Evolutionary conservation across 768 basidiomycete species (phyloP), one percentile per base, ranked within the genome.

Genomic region (Kwoniella mangroviensis): DNA sequence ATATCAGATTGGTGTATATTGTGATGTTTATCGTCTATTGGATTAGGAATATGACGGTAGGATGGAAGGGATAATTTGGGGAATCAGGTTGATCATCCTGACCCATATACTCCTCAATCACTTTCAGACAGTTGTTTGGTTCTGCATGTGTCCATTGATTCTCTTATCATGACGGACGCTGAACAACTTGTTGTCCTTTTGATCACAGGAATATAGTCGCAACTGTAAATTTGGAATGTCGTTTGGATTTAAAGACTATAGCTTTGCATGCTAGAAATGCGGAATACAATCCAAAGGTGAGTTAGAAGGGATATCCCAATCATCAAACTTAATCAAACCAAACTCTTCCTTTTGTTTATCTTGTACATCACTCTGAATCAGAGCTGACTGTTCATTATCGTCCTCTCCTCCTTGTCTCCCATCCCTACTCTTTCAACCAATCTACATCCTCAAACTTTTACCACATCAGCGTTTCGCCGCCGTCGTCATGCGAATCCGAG

Each of bases 401-500:
- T 59, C 5, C 42, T 26, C 40, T 21, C n/a, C 15, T 15, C 21
- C 40, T 34, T 21, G 49, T 63, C 54, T 40, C 28, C 24, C 24
- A 19, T 24, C 59, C 22, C 56, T 42, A 28, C 22, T 15, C 15
- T 28, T 28, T 24, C 43, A 60, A n/a, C 21, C 53, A n/a, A 24
- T 28, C 56, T 13, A 58, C 22, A 26, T 13, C 19, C 6, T 28
- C 13, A 41, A 22, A 28, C 13, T 84, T 85, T 86, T 85, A 86
- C 53, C 34, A 49, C 88, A 87, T 88, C 86, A 99, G 97, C 97
- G 97, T 91, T 99, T 99, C 87, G 97, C 96, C 77, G 97, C 97
- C 70, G 97, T 98, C 76, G 98, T 99, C 86, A 99, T 99, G 97
- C 93, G 97, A 84, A 98, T 99, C 81, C 94, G 97, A 76, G 97